These are phyloP conservation scores for Phytophthora ohioensis DNA, from an alignment of 352 stramenopile genomes.

Conservation along the genomic window DNA sequence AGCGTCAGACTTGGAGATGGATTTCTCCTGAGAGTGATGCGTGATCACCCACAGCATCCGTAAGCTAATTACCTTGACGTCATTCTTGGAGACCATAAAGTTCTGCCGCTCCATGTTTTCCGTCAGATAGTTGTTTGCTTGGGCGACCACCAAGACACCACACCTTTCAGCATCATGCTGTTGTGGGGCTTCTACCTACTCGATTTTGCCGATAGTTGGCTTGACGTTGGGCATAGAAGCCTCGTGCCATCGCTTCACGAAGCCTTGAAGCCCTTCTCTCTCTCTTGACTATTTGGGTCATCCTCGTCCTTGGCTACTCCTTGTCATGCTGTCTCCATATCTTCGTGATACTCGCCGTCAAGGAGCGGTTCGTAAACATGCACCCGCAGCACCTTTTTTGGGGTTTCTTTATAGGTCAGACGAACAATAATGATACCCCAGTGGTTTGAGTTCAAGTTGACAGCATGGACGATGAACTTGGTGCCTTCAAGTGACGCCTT, in stretches of 20 bases:
- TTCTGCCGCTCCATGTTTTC: neutral
- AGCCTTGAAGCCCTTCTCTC: neutral
- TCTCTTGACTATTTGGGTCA: neutral
- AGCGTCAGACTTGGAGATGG: neutral
- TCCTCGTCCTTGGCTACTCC: too few species aligned
- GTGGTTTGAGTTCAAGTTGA: conserved; percentile 11
- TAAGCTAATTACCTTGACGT: conserved; percentile 10
- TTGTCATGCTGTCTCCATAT: too few species aligned
- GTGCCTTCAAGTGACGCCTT: neutral
- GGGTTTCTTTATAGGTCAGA: neutral
- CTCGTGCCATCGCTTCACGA: conserved; percentile 1
- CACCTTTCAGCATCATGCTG: neutral
- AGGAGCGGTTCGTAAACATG: conserved; percentile 10
- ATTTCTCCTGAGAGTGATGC: conserved; percentile 2
- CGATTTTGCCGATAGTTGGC: neutral
- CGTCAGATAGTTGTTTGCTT: neutral
- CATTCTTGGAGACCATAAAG: neutral
- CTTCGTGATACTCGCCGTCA: neutral
- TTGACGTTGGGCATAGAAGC: neutral
- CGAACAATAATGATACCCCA: conserved; percentile 17
- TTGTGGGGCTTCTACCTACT: neutral
- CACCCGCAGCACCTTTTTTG: neutral
- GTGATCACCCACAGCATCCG: conserved; percentile 12
- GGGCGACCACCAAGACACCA: neutral
- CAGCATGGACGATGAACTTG: conserved; percentile 4